phyloP scores from a whole-genome alignment of 257 asterid species.

The Nicotiana knightiana region DNA sequence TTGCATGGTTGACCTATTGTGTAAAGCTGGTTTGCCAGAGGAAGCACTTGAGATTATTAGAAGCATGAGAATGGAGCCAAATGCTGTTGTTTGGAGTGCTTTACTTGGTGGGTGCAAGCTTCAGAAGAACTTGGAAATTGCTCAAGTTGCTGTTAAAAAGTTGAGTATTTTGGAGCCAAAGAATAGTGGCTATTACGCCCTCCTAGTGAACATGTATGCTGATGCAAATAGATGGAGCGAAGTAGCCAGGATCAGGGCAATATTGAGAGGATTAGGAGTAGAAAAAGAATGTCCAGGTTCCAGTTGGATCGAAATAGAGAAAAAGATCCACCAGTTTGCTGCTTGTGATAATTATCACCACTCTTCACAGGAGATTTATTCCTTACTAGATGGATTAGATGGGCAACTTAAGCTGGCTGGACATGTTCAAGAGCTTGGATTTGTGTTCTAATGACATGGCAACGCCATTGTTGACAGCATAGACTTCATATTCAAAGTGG shows the following conservation, averaged over 20 bases:
- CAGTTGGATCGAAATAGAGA: slow-evolving; percentile 70
- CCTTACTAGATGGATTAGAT: slow-evolving; percentile 39
- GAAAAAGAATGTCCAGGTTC: slow-evolving; percentile 61
- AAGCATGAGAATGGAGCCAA: slow-evolving; percentile 68
- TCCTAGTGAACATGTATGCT: slow-evolving; percentile 64
- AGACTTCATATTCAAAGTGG: not conserved
- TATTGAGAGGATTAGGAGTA: slow-evolving; percentile 52
- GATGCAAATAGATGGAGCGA: slow-evolving; percentile 66
- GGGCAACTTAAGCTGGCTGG: slow-evolving; percentile 47
- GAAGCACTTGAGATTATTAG: slow-evolving; percentile 63
- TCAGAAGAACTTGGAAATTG: slow-evolving; percentile 63
- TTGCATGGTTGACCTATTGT: slow-evolving; percentile 73
- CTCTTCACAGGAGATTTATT: slow-evolving; percentile 35
- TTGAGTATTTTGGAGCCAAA: slow-evolving; percentile 53
- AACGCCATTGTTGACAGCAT: not conserved
- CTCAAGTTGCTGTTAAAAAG: slow-evolving; percentile 51
- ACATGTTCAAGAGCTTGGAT: slow-evolving; percentile 16
- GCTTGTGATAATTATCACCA: slow-evolving; percentile 54
- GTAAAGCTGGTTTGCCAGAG: slow-evolving; percentile 67
- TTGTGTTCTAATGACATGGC: not conserved
- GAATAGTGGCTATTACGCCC: slow-evolving; percentile 51
- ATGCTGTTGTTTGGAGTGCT: slow-evolving; percentile 72
- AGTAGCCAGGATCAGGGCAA: slow-evolving; percentile 45
- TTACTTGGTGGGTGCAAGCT: slow-evolving; percentile 70
- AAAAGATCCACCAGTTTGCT: slow-evolving; percentile 55